Conservation (phyloP, 129 eudicot genomes). For the Kitagawia praeruptora region DNA sequence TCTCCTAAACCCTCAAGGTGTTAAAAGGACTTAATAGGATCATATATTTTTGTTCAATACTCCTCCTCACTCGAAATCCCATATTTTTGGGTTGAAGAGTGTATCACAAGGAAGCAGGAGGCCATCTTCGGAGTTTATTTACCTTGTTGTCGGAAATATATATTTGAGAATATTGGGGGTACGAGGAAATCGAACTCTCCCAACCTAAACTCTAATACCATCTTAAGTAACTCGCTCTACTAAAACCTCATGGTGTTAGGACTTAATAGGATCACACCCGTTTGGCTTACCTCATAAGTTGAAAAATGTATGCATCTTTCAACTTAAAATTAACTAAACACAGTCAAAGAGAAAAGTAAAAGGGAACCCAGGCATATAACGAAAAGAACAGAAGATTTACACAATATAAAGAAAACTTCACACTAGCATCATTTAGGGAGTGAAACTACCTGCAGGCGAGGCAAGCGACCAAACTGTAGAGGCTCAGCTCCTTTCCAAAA, state of each 20-base stretch:
- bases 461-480: constrained; percentile 70
- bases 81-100: not conserved
- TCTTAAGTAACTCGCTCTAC: no score
- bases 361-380: not conserved
- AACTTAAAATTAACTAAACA: not conserved
- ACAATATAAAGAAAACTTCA: not conserved
- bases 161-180: not conserved
- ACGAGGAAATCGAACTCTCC: not conserved
- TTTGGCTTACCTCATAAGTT: no score
- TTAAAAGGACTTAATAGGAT: not conserved
- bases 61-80: not conserved
- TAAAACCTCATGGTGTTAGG: not conserved
- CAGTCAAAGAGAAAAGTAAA: not conserved
- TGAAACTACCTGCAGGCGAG: constrained; percentile 75
- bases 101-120: not conserved
- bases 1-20: not conserved
- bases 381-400: not conserved
- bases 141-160: not conserved
- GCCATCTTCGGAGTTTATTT: not conserved
- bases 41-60: no score
- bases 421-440: constrained; percentile 13
- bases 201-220: no score
- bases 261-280: not conserved
- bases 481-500: constrained; percentile 94
- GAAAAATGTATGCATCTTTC: no score